Conservation (phyloP, 2,329 filamentous ascomycete species). For the Sporothrix humicola region DNA sequence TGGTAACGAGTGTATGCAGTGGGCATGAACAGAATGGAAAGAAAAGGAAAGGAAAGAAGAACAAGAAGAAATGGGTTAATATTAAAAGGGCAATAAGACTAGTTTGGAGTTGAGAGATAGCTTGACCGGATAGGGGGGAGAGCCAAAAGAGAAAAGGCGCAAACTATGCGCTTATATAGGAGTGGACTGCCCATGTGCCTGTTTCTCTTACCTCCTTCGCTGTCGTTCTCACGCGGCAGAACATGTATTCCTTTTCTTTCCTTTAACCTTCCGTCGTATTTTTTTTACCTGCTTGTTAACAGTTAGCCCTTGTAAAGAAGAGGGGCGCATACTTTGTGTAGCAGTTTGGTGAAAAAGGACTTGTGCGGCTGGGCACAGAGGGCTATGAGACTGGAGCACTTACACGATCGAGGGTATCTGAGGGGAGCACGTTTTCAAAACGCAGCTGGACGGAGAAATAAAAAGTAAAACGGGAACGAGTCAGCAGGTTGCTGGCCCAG, state of each 20-base stretch:
- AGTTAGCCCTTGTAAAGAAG: not conserved
- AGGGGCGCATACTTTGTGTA: not conserved
- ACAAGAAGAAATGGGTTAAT: not conserved
- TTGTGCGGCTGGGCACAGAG: not conserved
- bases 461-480: not conserved
- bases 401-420: slow-evolving; percentile 6
- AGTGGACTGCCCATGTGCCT: not conserved
- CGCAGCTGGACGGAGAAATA: not conserved
- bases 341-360: not conserved
- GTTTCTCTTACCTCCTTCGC: not conserved
- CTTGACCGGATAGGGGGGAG: not conserved
- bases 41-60: not conserved
- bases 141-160: not conserved
- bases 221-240: not conserved
- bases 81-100: not conserved
- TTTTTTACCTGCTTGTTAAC: not conserved
- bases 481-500: not conserved
- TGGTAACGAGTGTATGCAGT: not conserved
- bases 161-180: slow-evolving; percentile 4
- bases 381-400: not conserved
- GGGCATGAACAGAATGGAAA: not conserved
- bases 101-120: not conserved
- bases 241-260: not conserved
- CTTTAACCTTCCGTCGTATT: not conserved
- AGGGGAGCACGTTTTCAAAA: not conserved